Percentiles rank a stretch among this genome's conserved stretches.
Evolutionary conservation across 345 rosid genomes (phyloP).

Genomic region (Lagerstroemia speciosa): DNA sequence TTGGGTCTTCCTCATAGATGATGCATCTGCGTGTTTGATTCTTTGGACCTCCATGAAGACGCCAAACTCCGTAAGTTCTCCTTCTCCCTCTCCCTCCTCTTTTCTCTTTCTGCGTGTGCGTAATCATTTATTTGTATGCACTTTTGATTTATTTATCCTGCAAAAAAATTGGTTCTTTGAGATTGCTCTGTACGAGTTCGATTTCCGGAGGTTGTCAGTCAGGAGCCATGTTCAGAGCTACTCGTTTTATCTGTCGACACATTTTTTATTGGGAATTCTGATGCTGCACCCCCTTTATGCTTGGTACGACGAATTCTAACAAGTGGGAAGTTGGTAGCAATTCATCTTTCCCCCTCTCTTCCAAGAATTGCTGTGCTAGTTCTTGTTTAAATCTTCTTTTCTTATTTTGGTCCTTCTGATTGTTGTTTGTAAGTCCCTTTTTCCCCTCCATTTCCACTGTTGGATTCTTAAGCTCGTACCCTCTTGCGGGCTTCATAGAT

Average conservation of each 20-base stretch:
- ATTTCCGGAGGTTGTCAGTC: neutral
- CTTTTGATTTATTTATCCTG: neutral
- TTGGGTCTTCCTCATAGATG: neutral
- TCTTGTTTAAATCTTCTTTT: neutral
- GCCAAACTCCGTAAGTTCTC: slow-evolving; percentile 9
- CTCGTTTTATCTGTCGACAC: neutral
- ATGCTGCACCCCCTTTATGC: neutral
- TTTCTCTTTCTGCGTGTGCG: neutral
- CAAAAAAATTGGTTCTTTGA: neutral
- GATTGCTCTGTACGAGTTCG: neutral
- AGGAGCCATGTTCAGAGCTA: neutral
- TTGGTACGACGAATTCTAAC: neutral
- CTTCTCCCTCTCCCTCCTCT: neutral
- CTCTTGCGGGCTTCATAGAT: neutral
- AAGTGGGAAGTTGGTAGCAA: neutral
- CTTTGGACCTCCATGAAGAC: slow-evolving; percentile 11
- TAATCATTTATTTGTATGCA: neutral
- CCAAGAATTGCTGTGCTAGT: neutral
- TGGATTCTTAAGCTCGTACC: neutral
- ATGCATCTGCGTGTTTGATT: slow-evolving; percentile 7
- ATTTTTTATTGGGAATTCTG: neutral
- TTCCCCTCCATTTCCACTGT: neutral
- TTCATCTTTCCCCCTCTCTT: neutral
- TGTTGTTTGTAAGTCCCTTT: no score
- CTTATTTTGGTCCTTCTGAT: neutral